These are phyloP conservation scores for Bothriochloa decipiens DNA, from an alignment of 176 grass and related monocot genomes.

Conservation along the genomic window DNA sequence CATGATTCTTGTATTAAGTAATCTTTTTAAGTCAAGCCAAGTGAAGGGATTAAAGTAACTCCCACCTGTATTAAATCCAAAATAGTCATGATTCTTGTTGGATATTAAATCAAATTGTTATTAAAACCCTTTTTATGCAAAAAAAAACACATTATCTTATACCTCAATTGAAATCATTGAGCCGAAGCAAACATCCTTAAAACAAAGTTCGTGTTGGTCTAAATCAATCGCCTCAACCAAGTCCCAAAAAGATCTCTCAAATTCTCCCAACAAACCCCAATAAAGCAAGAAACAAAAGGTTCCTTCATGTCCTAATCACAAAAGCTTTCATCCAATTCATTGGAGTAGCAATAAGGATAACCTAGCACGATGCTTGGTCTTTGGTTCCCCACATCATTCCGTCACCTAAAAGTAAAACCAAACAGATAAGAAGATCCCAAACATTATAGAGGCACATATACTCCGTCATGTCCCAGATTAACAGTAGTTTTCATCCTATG, in stretches of 20 bases:
- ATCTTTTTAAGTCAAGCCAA: too few relatives aligned
- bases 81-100: too few relatives aligned
- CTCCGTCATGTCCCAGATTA: too few relatives aligned
- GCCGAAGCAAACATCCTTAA: neutral
- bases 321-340: neutral
- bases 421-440: neutral
- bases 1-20: too few relatives aligned
- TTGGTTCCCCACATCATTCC: neutral
- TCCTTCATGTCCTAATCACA: slow-evolving; percentile 15
- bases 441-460: neutral
- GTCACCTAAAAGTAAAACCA: neutral
- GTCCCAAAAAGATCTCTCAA: neutral
- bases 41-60: too few relatives aligned
- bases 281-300: neutral
- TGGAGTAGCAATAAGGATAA: neutral
- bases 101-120: too few relatives aligned
- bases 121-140: too few relatives aligned
- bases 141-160: neutral
- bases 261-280: slow-evolving; percentile 25
- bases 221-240: slow-evolving; percentile 2
- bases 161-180: neutral
- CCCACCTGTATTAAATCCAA: too few relatives aligned
- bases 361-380: neutral
- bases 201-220: neutral
- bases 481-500: too few relatives aligned